A percentile compares a stretch with the other conserved stretches of the same genome.
These are phyloP conservation scores for Aspergillus baeticus DNA, from an alignment of 495 filamentous ascomycete genomes.

Conservation along the genomic window DNA sequence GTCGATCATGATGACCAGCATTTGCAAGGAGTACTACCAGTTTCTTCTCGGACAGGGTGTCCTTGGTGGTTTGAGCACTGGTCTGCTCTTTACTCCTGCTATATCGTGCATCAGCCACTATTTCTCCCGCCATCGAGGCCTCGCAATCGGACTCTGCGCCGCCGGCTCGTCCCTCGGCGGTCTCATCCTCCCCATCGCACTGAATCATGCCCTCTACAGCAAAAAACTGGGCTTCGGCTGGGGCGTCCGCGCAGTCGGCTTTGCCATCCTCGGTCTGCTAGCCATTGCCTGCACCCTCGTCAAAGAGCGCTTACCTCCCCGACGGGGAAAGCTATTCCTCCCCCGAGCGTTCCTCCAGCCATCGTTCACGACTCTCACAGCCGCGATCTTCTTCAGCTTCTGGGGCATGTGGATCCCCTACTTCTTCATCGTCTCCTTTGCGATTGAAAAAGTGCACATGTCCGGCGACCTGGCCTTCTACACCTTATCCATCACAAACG, in stretches of 20 bases:
- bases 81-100: constrained; percentile 14
- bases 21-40: constrained; percentile 26
- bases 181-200: constrained; percentile 32
- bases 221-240: constrained; percentile 51
- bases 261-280: constrained; percentile 45
- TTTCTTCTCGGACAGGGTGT: constrained; percentile 26
- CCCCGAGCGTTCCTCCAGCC: constrained; percentile 22
- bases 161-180: constrained; percentile 26
- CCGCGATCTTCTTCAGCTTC: constrained; percentile 49
- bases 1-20: constrained; percentile 39
- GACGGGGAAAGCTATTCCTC: constrained; percentile 24
- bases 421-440: constrained; percentile 62
- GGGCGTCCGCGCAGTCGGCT: constrained; percentile 54
- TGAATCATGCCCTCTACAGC: constrained; percentile 40
- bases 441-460: constrained; percentile 51
- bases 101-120: constrained; percentile 23
- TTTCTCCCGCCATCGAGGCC: constrained; percentile 45
- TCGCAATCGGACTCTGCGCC: constrained; percentile 45
- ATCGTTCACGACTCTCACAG: constrained; percentile 32
- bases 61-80: constrained; percentile 18
- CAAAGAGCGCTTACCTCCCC: constrained; percentile 42
- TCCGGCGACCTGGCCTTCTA: constrained; percentile 53
- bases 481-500: constrained; percentile 66
- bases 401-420: constrained; percentile 66
- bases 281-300: constrained; percentile 29